Percentiles rank a stretch among this genome's conserved stretches.
Evolutionary conservation across 768 basidiomycete species (phyloP).

Genomic region (Arthromyces matolae): DNA sequence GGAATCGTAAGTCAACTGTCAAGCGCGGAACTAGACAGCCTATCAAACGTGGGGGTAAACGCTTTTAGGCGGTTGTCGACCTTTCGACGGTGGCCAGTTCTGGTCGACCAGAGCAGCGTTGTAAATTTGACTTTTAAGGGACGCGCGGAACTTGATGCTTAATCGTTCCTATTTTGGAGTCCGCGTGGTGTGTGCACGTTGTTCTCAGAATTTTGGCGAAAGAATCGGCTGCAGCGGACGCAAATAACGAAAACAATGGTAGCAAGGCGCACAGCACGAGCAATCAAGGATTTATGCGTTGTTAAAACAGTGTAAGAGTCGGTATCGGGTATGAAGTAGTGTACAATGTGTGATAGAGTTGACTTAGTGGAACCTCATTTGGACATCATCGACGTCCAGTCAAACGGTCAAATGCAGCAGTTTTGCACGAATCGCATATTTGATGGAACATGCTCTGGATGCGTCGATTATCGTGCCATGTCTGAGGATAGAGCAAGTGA

Average conservation of each 20-base stretch:
- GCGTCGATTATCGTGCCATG: slow-evolving; percentile 43
- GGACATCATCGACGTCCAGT: slow-evolving; percentile 9
- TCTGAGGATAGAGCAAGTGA: slow-evolving; percentile 22
- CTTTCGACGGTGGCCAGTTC: too few species aligned
- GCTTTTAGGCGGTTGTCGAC: too few species aligned
- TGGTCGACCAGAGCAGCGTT: too few species aligned
- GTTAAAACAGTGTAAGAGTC: too few species aligned
- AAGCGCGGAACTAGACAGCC: slow-evolving; percentile 66
- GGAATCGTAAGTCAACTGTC: slow-evolving; percentile 37
- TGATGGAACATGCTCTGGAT: slow-evolving; percentile 66
- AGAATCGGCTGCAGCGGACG: too few species aligned
- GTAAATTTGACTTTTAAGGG: neutral
- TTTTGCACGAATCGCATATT: slow-evolving; percentile 55
- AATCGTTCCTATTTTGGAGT: neutral
- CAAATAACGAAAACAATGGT: too few species aligned
- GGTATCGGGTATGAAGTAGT: too few species aligned
- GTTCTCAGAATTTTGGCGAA: neutral
- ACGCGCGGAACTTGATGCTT: neutral
- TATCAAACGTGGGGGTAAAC: slow-evolving; percentile 69
- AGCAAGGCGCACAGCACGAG: neutral
- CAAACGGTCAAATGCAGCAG: slow-evolving; percentile 29
- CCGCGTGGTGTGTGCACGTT: neutral
- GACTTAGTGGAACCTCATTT: neutral
- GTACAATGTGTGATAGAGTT: slow-evolving; percentile 4
- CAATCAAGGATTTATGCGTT: too few species aligned